Percentiles rank a stretch among this genome's conserved stretches.
Conservation (phyloP, 768 basidiomycete genomes). For the Kwoniella newhampshirensis region DNA sequence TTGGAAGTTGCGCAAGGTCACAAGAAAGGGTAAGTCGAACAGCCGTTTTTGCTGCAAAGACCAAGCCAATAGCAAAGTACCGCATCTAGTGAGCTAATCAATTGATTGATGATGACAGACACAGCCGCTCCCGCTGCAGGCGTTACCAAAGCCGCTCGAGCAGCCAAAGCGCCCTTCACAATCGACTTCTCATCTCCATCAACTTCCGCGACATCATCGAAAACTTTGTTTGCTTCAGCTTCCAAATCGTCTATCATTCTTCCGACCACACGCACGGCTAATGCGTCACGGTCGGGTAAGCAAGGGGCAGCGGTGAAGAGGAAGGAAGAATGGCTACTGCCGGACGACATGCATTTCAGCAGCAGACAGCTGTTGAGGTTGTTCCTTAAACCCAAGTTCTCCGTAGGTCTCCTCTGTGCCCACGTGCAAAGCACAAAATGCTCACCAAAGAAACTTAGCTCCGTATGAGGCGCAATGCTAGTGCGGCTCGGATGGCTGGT, state of each 20-base stretch:
- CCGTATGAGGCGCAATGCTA: slow-evolving; percentile 75
- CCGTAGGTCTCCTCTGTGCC: slow-evolving; percentile 60
- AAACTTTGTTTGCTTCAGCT: slow-evolving; percentile 48
- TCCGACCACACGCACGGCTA: slow-evolving; percentile 12
- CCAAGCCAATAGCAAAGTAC: slow-evolving; percentile 8
- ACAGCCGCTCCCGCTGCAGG: slow-evolving; percentile 56
- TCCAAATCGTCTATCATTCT: slow-evolving; percentile 40
- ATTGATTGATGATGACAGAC: slow-evolving; percentile 19
- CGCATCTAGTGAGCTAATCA: too few species aligned
- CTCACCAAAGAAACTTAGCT: too few species aligned
- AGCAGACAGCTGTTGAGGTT: slow-evolving; percentile 83
- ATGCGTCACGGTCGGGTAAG: slow-evolving; percentile 20
- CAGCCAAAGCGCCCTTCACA: slow-evolving; percentile 48
- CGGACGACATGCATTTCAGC: slow-evolving; percentile 97
- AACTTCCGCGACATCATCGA: slow-evolving; percentile 30
- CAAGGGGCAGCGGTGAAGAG: slow-evolving; percentile 20
- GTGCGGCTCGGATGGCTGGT: slow-evolving; percentile 57
- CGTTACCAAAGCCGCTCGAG: slow-evolving; percentile 54
- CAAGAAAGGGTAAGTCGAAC: slow-evolving; percentile 66
- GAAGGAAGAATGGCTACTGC: slow-evolving; percentile 67
- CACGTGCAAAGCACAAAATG: too few species aligned
- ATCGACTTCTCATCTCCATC: slow-evolving; percentile 56
- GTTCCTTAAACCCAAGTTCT: slow-evolving; percentile 94
- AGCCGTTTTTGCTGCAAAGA: background rate
- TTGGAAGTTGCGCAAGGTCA: slow-evolving; percentile 86